Evolutionary conservation across 148 eudicot species (phyloP), one percentile per base, ranked within the genome.

Genomic region (Chenopodium berlandieri): DNA sequence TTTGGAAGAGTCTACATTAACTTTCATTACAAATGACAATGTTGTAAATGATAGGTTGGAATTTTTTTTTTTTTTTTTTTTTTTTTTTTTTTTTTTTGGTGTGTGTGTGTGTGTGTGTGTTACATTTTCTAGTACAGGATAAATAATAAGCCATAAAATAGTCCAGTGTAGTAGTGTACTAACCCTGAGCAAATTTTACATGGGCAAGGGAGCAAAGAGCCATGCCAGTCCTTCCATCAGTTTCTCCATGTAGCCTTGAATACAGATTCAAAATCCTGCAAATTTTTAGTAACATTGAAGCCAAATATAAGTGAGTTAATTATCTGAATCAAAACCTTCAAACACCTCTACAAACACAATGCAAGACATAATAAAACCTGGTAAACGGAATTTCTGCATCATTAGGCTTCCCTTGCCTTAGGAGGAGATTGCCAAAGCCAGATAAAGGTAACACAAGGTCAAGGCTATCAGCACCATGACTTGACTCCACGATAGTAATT

Each of bases 131-230:
- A 40, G 44, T 40, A 40, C 44, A 40, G 7, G 44, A 9, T 66
- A 27, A 25, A 66, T 37, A 27, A 34, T 34, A 34, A 32, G 73
- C 63, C 63, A 58, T 34, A 32, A 37, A 20, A 83, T 79, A 80
- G 63, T 69, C 65, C 65, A 34, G 50, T 5, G 44, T 74, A 73
- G 86, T 86, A 34, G 50, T 5, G 44, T 74, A 73, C 86, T 86
- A 65, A 93, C 98, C 98, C 88, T 90, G 88, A 80, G 97, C 97
- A 85, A 94, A 93, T 85, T 94, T 94, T 69, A 86, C 94, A 82
- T 91, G 85, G 80, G 97, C 98, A 78, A 94, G 80, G 50, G 92
- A 90, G 75, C 90, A 88, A 91, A 94, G 78, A 83, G 98, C 91
- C 92, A 93, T 83, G 86, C 92, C 95, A 83, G 88, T 91, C 87